These are phyloP conservation scores for Usnea hakonensis DNA, from an alignment of 495 filamentous ascomycete genomes.

Conservation along the genomic window DNA sequence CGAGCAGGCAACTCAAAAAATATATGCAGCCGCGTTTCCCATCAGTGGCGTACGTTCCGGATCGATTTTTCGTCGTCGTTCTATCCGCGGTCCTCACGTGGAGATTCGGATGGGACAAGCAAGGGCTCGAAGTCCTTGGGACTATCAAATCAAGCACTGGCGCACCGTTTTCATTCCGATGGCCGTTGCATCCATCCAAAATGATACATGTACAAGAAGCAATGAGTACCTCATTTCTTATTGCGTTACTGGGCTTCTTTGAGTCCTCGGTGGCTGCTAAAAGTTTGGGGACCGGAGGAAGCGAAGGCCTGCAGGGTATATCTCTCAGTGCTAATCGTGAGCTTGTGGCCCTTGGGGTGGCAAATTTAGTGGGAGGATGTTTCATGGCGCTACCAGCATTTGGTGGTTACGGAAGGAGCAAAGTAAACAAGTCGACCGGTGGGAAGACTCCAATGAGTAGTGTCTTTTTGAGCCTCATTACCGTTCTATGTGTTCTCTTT, in stretches of 20 bases:
- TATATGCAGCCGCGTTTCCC: slow-evolving; percentile 74
- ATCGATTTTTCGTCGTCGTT: slow-evolving; percentile 86
- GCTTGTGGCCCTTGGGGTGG: slow-evolving; percentile 82
- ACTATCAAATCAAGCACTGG: slow-evolving; percentile 62
- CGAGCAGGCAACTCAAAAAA: slow-evolving; percentile 63
- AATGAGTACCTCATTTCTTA: slow-evolving; percentile 86
- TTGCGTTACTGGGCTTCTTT: slow-evolving; percentile 93
- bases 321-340: slow-evolving; percentile 86
- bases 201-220: slow-evolving; percentile 79
- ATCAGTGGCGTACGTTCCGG: slow-evolving; percentile 79
- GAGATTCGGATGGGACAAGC: slow-evolving; percentile 67
- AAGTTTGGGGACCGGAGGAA: slow-evolving; percentile 59
- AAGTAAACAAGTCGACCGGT: slow-evolving; percentile 86
- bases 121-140: slow-evolving; percentile 78
- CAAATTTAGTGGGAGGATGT: slow-evolving; percentile 83
- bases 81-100: slow-evolving; percentile 75
- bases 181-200: slow-evolving; percentile 68
- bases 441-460: slow-evolving; percentile 89
- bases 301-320: slow-evolving; percentile 63
- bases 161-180: slow-evolving; percentile 63
- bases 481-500: slow-evolving; percentile 68
- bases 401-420: slow-evolving; percentile 92
- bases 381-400: slow-evolving; percentile 91
- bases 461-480: slow-evolving; percentile 73
- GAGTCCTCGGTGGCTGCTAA: slow-evolving; percentile 98